Evolutionary conservation across 768 basidiomycete species (phyloP), one percentile per base, ranked within the genome.

Genomic region (Termitomyces sp.): DNA sequence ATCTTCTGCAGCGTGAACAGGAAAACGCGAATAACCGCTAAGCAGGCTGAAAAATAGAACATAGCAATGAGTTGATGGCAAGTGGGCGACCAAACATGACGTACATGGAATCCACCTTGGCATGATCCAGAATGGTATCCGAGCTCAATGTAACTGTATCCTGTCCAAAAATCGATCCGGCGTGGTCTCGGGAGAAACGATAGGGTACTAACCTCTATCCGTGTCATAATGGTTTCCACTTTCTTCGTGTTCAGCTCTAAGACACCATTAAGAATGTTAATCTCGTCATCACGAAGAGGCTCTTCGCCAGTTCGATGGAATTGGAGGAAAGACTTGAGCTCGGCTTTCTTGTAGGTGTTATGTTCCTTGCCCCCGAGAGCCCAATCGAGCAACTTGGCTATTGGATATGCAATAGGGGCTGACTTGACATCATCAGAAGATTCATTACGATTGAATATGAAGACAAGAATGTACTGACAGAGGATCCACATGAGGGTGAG

Each of bases 1-100:
- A 41, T 89, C 80, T 4, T 81, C 82, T 3, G 87, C 80, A 58
- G 85, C 83, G 65, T 96, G 92, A 0, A 98, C 82, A 0, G 95
- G 95, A 65, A 98, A 91, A 19, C 95, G 86, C 1, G 94, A 95
- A 68, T 96, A 97, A 0, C 95, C 95, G 61, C 86, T 89, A n/a
- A 77, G 66, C 21, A 90, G 70, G 44, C 86, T 89, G 37, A 29
- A 31, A 43, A 41, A 17, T 4, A 51, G 43, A 23, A 8, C 29
- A 63, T 47, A 21, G 21, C 62, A 59, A 19, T 23, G 12, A 58
- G 16, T 55, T 51, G 32, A 40, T 27, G 47, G 12, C 40, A 12
- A 54, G 37, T 14, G n/a, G n/a, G 43, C 57, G 5, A 42, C 21
- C 14, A 17, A 34, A 58, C 6, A 43, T 37, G 8, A 63, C 69